These are phyloP conservation scores for Farysia itapuensis DNA, from an alignment of 1,284 basidiomycete species.

Conservation along the genomic window DNA sequence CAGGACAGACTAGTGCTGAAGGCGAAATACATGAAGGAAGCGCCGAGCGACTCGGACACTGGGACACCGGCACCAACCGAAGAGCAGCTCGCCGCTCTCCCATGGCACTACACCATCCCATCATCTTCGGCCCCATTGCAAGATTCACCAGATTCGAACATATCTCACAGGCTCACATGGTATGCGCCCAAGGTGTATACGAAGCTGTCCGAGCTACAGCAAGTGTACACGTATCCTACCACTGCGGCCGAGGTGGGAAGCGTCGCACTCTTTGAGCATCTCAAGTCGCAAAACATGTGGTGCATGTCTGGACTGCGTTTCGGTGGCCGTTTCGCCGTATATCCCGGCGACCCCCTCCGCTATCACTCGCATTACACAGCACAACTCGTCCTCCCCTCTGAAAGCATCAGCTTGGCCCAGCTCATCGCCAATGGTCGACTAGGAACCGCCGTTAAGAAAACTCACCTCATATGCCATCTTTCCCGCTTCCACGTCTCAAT, in stretches of 20 bases:
- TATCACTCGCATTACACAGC: conserved; percentile 97
- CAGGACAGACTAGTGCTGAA: conserved; percentile 4
- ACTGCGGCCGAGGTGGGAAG: conserved; percentile 70
- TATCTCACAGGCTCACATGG: conserved; percentile 16
- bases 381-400: conserved; percentile 10
- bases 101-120: conserved; percentile 28
- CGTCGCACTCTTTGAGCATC: conserved; percentile 75
- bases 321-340: conserved; percentile 92
- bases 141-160: neutral
- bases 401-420: conserved; percentile 57
- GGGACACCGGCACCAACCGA: conserved; percentile 23
- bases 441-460: conserved; percentile 96
- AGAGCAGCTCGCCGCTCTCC: conserved; percentile 1
- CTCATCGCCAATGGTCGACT: conserved; percentile 91
- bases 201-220: conserved; percentile 68
- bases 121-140: conserved; percentile 9
- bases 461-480: conserved; percentile 78
- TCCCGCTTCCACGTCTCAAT: neutral
- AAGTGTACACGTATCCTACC: conserved; percentile 75
- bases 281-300: conserved; percentile 66
- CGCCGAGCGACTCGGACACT: neutral
- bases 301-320: conserved; percentile 84
- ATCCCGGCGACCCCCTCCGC: conserved; percentile 92
- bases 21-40: conserved; percentile 60
- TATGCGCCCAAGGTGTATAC: conserved; percentile 58